Percentiles rank a stretch among this genome's conserved stretches.
These are phyloP conservation scores for Oryza brachyantha DNA, from an alignment of 176 grass and related monocot species.

Conservation along the genomic window DNA sequence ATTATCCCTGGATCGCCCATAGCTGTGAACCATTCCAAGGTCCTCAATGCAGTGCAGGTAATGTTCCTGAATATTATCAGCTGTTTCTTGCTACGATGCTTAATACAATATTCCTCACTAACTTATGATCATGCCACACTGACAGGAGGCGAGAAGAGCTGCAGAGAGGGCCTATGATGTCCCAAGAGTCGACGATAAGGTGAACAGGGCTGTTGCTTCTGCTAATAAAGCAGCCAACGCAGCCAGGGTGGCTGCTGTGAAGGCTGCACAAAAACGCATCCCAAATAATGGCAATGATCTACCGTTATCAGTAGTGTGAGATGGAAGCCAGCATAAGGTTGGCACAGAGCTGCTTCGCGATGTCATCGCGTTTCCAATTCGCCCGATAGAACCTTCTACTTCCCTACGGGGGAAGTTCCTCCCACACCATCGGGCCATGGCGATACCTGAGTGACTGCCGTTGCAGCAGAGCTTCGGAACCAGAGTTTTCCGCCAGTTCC, in stretches of 20 bases:
- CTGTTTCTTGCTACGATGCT: neutral
- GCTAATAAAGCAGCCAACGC: constrained; percentile 98
- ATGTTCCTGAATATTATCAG: neutral
- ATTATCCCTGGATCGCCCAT: constrained; percentile 65
- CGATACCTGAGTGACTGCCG: constrained; percentile 30
- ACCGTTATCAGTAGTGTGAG: constrained; percentile 66
- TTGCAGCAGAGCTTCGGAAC: constrained; percentile 35
- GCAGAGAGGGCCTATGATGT: constrained; percentile 77
- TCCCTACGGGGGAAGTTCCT: constrained; percentile 38
- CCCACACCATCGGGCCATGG: constrained; percentile 21
- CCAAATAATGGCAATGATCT: constrained; percentile 50
- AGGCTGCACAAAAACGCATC: constrained; percentile 81
- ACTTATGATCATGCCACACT: constrained; percentile 29
- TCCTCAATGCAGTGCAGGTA: constrained; percentile 96
- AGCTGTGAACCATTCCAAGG: constrained; percentile 84
- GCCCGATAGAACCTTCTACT: constrained; percentile 35
- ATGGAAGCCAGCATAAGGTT: constrained; percentile 37
- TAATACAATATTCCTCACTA: constrained; percentile 10
- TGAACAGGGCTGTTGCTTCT: constrained; percentile 73
- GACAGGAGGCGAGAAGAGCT: constrained; percentile 93
- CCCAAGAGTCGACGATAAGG: constrained; percentile 83
- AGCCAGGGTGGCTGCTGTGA: constrained; percentile 86
- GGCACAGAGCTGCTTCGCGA: constrained; percentile 41
- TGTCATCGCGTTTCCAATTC: constrained; percentile 41
- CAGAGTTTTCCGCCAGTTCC: constrained; percentile 34